phyloP scores from a whole-genome alignment of 371 early-diverging fungal genomes.

The Saksenaea vasiformis region DNA sequence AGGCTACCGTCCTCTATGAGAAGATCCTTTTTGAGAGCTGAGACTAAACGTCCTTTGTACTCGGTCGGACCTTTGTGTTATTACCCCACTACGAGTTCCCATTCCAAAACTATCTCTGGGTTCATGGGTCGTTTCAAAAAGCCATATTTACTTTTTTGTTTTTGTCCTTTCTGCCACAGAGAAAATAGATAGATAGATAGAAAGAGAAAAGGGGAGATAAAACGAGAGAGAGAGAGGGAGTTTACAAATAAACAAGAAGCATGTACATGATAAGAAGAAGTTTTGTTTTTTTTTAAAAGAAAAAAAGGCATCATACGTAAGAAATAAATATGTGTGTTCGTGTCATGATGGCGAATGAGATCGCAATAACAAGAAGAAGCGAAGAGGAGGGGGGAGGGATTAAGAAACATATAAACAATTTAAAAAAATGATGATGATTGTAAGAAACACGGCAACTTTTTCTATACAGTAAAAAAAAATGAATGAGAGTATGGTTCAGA shows the following conservation, averaged over 20 bases:
- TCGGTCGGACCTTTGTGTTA: not conserved
- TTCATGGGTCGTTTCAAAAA: slow-evolving; percentile 1
- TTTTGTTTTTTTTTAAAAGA: too few species aligned
- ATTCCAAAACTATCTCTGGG: slow-evolving; percentile 2
- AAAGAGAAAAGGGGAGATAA: too few species aligned
- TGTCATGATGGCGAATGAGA: not conserved
- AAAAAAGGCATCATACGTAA: not conserved
- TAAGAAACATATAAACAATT: slow-evolving; percentile 1
- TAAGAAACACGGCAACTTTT: not conserved
- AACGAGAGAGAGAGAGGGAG: not conserved
- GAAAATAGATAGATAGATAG: not conserved
- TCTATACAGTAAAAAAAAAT: not conserved
- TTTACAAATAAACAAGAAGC: slow-evolving; percentile 4
- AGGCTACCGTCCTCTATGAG: not conserved
- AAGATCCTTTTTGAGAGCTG: not conserved
- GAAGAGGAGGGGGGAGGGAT: not conserved
- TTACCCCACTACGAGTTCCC: slow-evolving; percentile 5
- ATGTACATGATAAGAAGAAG: not conserved
- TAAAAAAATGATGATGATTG: not conserved
- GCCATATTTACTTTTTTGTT: slow-evolving; percentile 1
- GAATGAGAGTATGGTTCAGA: slow-evolving; percentile 1
- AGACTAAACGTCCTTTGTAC: not conserved
- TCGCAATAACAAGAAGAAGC: not conserved
- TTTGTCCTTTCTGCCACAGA: slow-evolving; percentile 5
- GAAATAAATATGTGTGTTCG: not conserved